Base-by-base conservation (phyloP, 2,329 filamentous ascomycete genomes). In the Paraconiothyrium sp. region DNA sequence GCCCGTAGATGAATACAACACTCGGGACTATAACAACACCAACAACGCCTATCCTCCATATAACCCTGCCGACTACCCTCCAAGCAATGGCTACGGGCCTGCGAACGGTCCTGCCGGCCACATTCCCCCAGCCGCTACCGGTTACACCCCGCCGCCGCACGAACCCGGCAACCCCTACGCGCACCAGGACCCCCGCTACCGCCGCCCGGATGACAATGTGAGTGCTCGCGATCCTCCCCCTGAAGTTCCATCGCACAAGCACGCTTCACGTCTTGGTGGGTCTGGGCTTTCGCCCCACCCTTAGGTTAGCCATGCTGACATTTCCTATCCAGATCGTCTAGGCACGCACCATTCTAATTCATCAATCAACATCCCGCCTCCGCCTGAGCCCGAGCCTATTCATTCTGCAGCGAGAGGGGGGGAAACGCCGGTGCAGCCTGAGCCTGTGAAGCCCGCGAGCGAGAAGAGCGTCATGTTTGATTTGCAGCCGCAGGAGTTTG, bases 181-280 rank as follows among this genome's bases (percentile, higher is more conserved):
- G 16, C 60, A 60, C 57, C 69, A 61, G 66, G 67, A 77, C 57
- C 75, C 78, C 65, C 72, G 77, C 70, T 74, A 75, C 64, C 72
- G 71, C 48, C 72, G 73, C 61, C 74, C 73, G 68, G 76, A 79
- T 75, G 80, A 81, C 67, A 81, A 84, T 83, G 83, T 84, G 82
- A 84, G 83, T 84, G 78, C 78, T 76, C 71, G 65, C 64, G 67
- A 64, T 63, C 72, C 67, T 66, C 67, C 63, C 64, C 71, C 68
- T 30, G 27, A 30, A 30, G 27, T 30, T 72, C 61, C 70, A 62
- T 69, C 74, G 67, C 74, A 76, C 66, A 67, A 66, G 61, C 67
- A 72, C 63, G 63, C 39, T n/a, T 41, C 65, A 52, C 67, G 68
- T 71, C n/a, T 41, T 16, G 76, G 77, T 78, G 75, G 71, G 76